Conservation (phyloP, 2,329 filamentous ascomycete genomes). For the Beauveria varroae region DNA sequence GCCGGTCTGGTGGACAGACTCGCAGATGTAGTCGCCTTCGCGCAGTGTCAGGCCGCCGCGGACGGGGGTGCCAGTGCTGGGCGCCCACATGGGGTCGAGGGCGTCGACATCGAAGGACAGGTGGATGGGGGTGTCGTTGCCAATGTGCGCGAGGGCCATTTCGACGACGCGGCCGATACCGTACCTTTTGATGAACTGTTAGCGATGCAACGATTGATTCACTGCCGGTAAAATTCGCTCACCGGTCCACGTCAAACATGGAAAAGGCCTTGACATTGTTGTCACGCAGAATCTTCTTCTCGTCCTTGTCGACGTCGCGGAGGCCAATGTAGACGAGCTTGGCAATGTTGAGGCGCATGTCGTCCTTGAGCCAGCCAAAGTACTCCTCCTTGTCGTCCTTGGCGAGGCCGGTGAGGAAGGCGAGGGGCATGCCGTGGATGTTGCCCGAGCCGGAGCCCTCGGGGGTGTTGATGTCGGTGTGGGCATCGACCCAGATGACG, state of each 20-base stretch:
- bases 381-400: slow-evolving; percentile 66
- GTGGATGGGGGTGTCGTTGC: slow-evolving; percentile 90
- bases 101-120: slow-evolving; percentile 96
- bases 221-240: slow-evolving; percentile 21
- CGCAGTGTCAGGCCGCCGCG: slow-evolving; percentile 86
- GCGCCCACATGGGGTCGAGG: slow-evolving; percentile 91
- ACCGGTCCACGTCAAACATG: slow-evolving; percentile 97
- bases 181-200: slow-evolving; percentile 45
- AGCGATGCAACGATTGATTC: neutral
- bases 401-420: slow-evolving; percentile 82
- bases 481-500: slow-evolving; percentile 97
- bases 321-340: slow-evolving; percentile 97
- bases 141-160: slow-evolving; percentile 96
- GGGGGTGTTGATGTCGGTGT: slow-evolving; percentile 95
- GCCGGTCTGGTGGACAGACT: slow-evolving; percentile 73
- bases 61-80: slow-evolving; percentile 91
- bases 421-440: slow-evolving; percentile 95
- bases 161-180: slow-evolving; percentile 95
- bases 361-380: slow-evolving; percentile 82
- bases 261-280: slow-evolving; percentile 91
- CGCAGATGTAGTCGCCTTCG: slow-evolving; percentile 96
- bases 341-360: slow-evolving; percentile 60
- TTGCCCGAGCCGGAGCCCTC: slow-evolving; percentile 87
- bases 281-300: slow-evolving; percentile 87
- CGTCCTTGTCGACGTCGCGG: slow-evolving; percentile 82